A percentile compares a stretch with the other conserved stretches of the same genome.
phyloP scores from a whole-genome alignment of 192 early-diverging fungal species.

The Glomus cerebriforme region DNA sequence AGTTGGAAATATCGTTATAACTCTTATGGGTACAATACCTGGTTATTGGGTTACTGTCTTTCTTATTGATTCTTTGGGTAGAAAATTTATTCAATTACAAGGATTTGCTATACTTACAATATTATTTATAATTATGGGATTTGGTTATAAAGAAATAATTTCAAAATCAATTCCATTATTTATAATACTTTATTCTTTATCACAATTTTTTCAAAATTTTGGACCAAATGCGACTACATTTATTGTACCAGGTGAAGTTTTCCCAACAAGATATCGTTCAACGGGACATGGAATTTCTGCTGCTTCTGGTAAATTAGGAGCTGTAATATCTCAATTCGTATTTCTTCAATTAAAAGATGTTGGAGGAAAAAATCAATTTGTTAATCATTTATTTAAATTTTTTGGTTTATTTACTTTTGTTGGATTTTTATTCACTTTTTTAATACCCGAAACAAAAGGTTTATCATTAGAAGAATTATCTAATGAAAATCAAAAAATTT shows the following conservation, averaged over 20 bases:
- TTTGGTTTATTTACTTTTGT: slow-evolving; percentile 78
- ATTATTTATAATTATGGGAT: slow-evolving; percentile 73
- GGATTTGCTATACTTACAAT: slow-evolving; percentile 78
- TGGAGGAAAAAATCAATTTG: slow-evolving; percentile 64
- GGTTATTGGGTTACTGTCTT: slow-evolving; percentile 97
- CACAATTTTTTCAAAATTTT: slow-evolving; percentile 86
- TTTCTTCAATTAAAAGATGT: slow-evolving; percentile 71
- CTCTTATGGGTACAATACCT: slow-evolving; percentile 81
- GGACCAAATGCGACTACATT: slow-evolving; percentile 94
- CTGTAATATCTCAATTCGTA: slow-evolving; percentile 72
- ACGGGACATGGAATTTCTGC: slow-evolving; percentile 83
- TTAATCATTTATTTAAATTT: slow-evolving; percentile 65
- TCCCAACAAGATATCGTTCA: slow-evolving; percentile 80
- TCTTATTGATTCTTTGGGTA: slow-evolving; percentile 84
- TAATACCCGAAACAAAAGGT: slow-evolving; percentile 81
- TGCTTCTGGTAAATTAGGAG: slow-evolving; percentile 77
- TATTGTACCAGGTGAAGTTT: slow-evolving; percentile 80
- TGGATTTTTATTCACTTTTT: slow-evolving; percentile 63
- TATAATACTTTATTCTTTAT: slow-evolving; percentile 21
- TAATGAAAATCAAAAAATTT: slow-evolving; percentile 43
- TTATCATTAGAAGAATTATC: slow-evolving; percentile 74
- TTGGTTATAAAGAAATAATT: slow-evolving; percentile 68
- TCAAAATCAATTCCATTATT: slow-evolving; percentile 55
- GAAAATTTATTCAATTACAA: slow-evolving; percentile 91
- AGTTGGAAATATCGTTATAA: slow-evolving; percentile 91